Evolutionary conservation across 495 filamentous ascomycete genomes (phyloP).

Genomic region (Gamarada debralockiae): DNA sequence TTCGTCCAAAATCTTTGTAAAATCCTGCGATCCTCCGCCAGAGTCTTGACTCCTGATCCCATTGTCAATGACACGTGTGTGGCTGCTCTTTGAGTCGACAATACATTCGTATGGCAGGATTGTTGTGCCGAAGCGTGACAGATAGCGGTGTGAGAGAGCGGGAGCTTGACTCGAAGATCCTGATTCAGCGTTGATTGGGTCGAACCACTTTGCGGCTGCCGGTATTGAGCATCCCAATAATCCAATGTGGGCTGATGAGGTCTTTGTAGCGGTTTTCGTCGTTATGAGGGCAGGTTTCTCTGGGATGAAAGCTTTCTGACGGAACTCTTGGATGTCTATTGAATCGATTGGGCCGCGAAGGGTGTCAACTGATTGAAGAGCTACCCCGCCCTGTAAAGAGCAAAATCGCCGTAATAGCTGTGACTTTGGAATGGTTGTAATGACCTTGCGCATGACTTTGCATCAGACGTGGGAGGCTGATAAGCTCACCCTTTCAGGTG

Average conservation of each 20-base stretch:
- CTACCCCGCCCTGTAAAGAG: no score
- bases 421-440: no score
- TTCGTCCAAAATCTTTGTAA: background rate
- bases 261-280: background rate
- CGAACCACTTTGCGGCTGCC: constrained; percentile 23
- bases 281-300: constrained; percentile 24
- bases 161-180: background rate
- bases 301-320: constrained; percentile 20
- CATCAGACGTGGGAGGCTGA: no score
- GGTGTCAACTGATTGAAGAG: constrained; percentile 1
- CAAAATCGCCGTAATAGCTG: no score
- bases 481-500: no score
- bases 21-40: background rate
- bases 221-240: constrained; percentile 5
- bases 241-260: background rate
- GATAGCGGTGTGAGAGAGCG: constrained; percentile 8
- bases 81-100: background rate
- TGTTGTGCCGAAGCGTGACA: constrained; percentile 14
- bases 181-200: background rate
- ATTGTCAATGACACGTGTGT: background rate
- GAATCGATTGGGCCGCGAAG: constrained; percentile 7
- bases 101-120: constrained; percentile 24
- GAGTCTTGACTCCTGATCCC: background rate
- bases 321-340: constrained; percentile 22
- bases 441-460: no score